phyloP scores from a whole-genome alignment of 495 filamentous ascomycete genomes.

The Talaromyces stipitatus region DNA sequence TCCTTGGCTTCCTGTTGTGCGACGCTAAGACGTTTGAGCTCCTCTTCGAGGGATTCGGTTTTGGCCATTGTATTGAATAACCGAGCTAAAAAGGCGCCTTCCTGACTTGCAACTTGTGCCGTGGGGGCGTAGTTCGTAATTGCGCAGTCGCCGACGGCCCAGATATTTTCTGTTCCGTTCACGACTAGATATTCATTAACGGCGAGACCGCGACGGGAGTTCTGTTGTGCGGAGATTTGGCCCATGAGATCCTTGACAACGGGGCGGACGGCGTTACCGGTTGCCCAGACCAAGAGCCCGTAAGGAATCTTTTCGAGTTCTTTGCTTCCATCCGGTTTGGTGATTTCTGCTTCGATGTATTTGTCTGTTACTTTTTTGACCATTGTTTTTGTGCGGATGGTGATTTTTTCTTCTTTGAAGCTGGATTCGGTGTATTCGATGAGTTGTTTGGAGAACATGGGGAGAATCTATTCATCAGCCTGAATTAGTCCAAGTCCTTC shows the following conservation, averaged over 20 bases:
- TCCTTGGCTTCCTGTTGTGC: constrained; percentile 56
- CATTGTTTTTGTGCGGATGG: constrained; percentile 96
- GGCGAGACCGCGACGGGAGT: constrained; percentile 87
- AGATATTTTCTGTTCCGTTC: constrained; percentile 92
- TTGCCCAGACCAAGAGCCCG: constrained; percentile 96
- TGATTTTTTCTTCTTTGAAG: constrained; percentile 97
- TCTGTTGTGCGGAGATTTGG: constrained; percentile 88
- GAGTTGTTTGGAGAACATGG: constrained; percentile 97
- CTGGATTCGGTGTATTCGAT: constrained; percentile 99
- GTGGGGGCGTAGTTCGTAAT: constrained; percentile 96
- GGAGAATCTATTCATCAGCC: constrained; percentile 51
- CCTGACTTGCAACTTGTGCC: constrained; percentile 92
- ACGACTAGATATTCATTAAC: constrained; percentile 99
- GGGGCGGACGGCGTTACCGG: constrained; percentile 87
- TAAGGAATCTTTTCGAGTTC: constrained; percentile 76
- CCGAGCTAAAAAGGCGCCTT: constrained; percentile 89
- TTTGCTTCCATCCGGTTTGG: constrained; percentile 81
- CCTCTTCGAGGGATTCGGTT: constrained; percentile 68
- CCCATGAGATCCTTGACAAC: constrained; percentile 84
- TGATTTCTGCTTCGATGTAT: constrained; percentile 84
- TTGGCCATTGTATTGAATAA: constrained; percentile 98
- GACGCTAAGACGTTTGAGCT: constrained; percentile 55
- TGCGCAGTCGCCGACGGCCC: constrained; percentile 86
- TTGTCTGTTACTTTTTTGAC: constrained; percentile 96
- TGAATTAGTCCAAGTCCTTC: background rate